Base-by-base conservation (phyloP, 129 eudicot genomes). In the Flaveria sonorensis region DNA sequence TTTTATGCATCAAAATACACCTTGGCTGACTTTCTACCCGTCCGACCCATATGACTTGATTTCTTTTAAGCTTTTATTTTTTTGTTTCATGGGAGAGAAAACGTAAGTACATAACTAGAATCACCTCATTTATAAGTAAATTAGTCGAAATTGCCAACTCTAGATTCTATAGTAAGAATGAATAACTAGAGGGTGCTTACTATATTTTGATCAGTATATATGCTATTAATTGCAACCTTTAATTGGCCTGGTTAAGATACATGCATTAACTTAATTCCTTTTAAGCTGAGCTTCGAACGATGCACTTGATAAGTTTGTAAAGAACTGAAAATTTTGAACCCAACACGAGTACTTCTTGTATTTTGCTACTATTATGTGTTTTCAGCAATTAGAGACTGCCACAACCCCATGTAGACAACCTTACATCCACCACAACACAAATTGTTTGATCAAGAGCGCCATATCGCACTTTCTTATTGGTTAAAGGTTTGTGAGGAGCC, bases 401-500 rank as follows among this genome's bases (percentile, higher is more conserved):
- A 57, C 76, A 59, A 56, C 65, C 70, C 53, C 40, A 67, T 14
- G 24, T 45, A 48, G 55, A 19, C 45, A 43, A 47, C 59, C 73
- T 57, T 61, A 18, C 28, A 23, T 81, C 71, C 74, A 77, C 14
- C 75, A 42, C 71, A 24, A 60, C 53, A 66, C 68, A 36, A 68
- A 28, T 46, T 32, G 43, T 77, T 65, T 69, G 69, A 85, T 74
- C 70, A 32, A 63, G 42, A 72, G 42, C 7, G 74, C 82, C 81
- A 85, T 11, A 23, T 83, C 87, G 82, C 51, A 4, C n/a, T 21
- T 50, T 47, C 24, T 61, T 12, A 83, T 78, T 83, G 86, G 88
- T 60, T 42, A 36, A 30, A 10, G 26, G 71, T 42, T 28, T 43
- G 39, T 61, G 10, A 20, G 50, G 74, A 75, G 46, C 62, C 16